phyloP scores from a whole-genome alignment of 129 eudicot species.

The Logfia minima region DNA sequence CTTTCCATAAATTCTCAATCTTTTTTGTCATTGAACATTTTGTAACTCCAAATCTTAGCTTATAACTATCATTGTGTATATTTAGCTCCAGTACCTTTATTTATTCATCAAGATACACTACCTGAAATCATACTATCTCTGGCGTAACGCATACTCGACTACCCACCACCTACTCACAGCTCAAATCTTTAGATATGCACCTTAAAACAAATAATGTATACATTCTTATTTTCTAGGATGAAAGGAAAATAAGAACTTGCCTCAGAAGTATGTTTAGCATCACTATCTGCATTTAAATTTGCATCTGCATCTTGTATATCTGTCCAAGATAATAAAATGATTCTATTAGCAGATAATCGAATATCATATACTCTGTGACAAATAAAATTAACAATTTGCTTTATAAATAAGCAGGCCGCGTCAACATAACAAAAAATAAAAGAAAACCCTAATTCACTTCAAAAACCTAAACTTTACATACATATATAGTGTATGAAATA shows the following conservation, averaged over 20 bases:
- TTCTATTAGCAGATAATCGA: background rate
- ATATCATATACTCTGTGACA: background rate
- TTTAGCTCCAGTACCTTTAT: background rate
- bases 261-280: conserved; percentile 35
- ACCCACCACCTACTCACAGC: background rate
- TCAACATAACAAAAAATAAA: background rate
- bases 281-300: conserved; percentile 26
- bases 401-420: background rate
- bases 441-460: conserved; percentile 32
- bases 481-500: background rate
- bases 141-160: background rate
- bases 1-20: background rate
- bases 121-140: background rate
- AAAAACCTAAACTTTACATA: conserved; percentile 15
- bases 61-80: background rate
- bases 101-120: background rate
- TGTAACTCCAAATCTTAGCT: conserved; percentile 10
- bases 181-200: background rate
- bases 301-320: conserved; percentile 26
- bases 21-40: background rate
- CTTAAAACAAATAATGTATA: background rate
- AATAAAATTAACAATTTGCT: background rate
- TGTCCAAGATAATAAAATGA: conserved; percentile 34
- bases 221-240: background rate
- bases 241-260: conserved; percentile 33